Conservation (phyloP, 139 green algal genomes). For the Asterochloris sp. region DNA sequence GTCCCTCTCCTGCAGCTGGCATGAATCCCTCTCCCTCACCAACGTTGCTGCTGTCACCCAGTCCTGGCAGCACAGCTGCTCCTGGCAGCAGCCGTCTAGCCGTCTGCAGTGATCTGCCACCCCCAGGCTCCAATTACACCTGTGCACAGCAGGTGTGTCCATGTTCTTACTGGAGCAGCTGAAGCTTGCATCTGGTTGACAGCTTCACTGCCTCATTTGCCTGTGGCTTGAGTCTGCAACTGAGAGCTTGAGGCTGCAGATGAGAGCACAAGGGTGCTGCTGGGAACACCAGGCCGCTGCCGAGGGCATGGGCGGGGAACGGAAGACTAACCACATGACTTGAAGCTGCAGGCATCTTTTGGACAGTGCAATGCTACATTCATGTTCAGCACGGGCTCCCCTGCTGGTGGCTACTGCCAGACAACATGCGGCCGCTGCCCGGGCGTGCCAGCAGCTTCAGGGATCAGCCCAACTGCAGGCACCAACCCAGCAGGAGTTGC, state of each 20-base stretch:
- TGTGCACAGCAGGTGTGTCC: constrained; percentile 2
- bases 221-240: no score
- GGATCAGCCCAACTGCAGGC: not conserved
- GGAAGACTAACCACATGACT: no score
- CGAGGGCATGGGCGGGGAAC: no score
- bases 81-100: not conserved
- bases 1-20: not conserved
- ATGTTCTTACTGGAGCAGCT: not conserved
- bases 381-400: not conserved
- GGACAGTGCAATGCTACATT: not conserved
- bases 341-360: not conserved
- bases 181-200: no score
- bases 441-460: not conserved
- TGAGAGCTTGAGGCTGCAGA: no score
- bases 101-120: not conserved
- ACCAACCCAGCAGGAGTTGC: not conserved
- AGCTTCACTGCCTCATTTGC: no score
- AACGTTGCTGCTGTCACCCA: not conserved
- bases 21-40: not conserved
- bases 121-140: not conserved
- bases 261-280: no score
- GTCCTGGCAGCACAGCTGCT: not conserved
- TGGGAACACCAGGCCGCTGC: no score
- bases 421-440: constrained; percentile 3
- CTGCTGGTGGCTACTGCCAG: constrained; percentile 2